These are phyloP conservation scores for Blastobotrys malaysiensis DNA, from an alignment of 1,139 yeast species.

Conservation along the genomic window DNA sequence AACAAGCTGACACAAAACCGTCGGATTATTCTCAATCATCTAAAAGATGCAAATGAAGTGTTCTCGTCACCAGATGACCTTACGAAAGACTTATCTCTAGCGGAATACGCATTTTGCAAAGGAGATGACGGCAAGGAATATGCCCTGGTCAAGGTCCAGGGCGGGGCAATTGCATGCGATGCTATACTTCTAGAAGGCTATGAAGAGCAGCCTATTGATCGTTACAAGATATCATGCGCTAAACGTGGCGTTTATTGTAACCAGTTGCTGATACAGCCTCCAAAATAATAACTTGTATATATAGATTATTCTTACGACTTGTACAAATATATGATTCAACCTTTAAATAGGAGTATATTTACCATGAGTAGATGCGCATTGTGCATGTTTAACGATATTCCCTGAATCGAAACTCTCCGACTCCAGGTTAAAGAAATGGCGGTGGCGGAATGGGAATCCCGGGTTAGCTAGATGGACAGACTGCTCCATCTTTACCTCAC, in stretches of 20 bases:
- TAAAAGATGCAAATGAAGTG: conserved; percentile 4
- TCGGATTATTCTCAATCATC: conserved; percentile 7
- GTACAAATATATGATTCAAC: conserved; percentile 1
- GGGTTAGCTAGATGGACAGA: too few relatives aligned
- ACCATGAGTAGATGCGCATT: too few relatives aligned
- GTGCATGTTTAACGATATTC: too few relatives aligned
- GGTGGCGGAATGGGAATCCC: too few relatives aligned
- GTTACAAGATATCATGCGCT: conserved; percentile 13
- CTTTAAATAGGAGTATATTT: too few relatives aligned
- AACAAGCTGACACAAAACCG: background rate
- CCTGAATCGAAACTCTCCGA: too few relatives aligned
- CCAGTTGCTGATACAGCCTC: conserved; percentile 5
- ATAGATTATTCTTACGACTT: background rate
- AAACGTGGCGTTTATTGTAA: conserved; percentile 12
- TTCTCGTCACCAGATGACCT: background rate
- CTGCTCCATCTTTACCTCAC: too few relatives aligned
- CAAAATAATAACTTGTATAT: conserved; percentile 1
- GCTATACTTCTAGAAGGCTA: conserved; percentile 17
- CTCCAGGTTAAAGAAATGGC: too few relatives aligned
- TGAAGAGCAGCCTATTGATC: conserved; percentile 12
- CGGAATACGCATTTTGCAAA: conserved; percentile 7
- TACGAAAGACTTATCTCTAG: conserved; percentile 1
- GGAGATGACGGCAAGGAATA: conserved; percentile 6
- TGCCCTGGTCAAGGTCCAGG: conserved; percentile 10
- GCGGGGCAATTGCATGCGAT: conserved; percentile 13